A percentile compares a stretch with the other conserved stretches of the same genome.
phyloP scores from a whole-genome alignment of 2,329 filamentous ascomycete genomes.

The Sordariomycetes sp. region DNA sequence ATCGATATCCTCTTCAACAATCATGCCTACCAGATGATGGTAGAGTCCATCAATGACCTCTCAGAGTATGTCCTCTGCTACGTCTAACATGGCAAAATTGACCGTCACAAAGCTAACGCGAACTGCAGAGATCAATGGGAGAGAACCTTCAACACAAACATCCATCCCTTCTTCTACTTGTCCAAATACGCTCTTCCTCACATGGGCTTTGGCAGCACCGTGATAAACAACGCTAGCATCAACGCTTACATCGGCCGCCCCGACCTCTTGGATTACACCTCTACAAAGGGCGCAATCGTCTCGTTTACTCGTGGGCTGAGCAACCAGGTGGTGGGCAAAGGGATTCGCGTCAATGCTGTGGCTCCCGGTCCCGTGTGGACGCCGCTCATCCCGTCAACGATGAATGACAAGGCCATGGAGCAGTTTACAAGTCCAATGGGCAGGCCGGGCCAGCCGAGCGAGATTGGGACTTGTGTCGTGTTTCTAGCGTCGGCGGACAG shows the following conservation, averaged over 20 bases:
- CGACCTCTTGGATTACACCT: conserved; percentile 60
- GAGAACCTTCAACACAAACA: conserved; percentile 72
- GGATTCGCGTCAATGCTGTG: conserved; percentile 67
- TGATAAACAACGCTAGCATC: conserved; percentile 80
- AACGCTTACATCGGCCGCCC: conserved; percentile 75
- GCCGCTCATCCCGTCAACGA: conserved; percentile 62
- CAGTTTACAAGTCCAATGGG: conserved; percentile 67
- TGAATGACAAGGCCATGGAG: conserved; percentile 60
- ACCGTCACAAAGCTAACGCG: conserved; percentile 61
- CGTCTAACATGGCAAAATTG: conserved; percentile 43
- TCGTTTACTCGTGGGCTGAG: conserved; percentile 69
- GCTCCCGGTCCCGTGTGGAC: conserved; percentile 75
- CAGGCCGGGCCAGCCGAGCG: conserved; percentile 66
- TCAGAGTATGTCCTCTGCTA: conserved; percentile 1
- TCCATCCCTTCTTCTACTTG: conserved; percentile 72
- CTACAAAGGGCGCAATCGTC: conserved; percentile 68
- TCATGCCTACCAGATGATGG: conserved; percentile 48
- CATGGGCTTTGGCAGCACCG: conserved; percentile 62
- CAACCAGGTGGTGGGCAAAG: conserved; percentile 62
- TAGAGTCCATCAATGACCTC: not conserved
- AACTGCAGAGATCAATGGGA: conserved; percentile 66
- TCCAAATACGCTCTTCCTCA: conserved; percentile 67
- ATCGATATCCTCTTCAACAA: conserved; percentile 72
- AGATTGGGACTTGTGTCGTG: conserved; percentile 73
- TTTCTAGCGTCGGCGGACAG: conserved; percentile 70